A percentile compares a stretch with the other conserved stretches of the same genome.
phyloP scores from a whole-genome alignment of 2,329 filamentous ascomycete genomes.

The Colletotrichum truncatum region DNA sequence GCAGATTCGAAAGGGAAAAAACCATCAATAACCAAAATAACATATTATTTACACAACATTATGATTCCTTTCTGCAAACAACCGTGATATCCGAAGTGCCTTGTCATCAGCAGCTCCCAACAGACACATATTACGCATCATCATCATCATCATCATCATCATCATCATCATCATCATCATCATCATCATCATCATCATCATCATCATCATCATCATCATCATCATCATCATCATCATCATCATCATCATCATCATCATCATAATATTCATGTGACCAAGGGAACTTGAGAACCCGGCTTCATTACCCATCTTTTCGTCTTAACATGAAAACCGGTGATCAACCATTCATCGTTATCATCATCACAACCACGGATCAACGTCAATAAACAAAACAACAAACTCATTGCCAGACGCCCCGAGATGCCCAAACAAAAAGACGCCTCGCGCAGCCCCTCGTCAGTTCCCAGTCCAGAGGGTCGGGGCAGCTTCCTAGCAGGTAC shows the following conservation, averaged over 20 bases:
- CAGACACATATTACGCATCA: too few relatives aligned
- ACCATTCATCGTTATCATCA: neutral
- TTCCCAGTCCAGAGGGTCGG: constrained; percentile 26
- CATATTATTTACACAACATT: constrained; percentile 1
- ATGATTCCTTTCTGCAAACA: too few relatives aligned
- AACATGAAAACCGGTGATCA: too few relatives aligned
- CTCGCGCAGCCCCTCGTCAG: constrained; percentile 21
- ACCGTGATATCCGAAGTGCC: too few relatives aligned
- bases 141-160: too few relatives aligned
- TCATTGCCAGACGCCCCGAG: neutral
- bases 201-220: neutral
- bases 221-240: neutral
- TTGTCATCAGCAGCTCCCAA: too few relatives aligned
- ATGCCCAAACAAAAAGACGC: neutral
- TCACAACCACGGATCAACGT: neutral
- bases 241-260: too few relatives aligned
- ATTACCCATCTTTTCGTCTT: too few relatives aligned
- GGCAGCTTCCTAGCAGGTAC: constrained; percentile 19
- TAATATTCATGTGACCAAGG: too few relatives aligned
- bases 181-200: neutral
- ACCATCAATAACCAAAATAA: constrained; percentile 14
- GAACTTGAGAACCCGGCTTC: too few relatives aligned
- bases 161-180: too few relatives aligned
- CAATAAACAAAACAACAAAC: neutral
- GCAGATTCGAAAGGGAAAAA: constrained; percentile 12